These are phyloP conservation scores for Arthrobotrys conoides DNA, from an alignment of 2,329 filamentous ascomycete genomes.

Conservation along the genomic window DNA sequence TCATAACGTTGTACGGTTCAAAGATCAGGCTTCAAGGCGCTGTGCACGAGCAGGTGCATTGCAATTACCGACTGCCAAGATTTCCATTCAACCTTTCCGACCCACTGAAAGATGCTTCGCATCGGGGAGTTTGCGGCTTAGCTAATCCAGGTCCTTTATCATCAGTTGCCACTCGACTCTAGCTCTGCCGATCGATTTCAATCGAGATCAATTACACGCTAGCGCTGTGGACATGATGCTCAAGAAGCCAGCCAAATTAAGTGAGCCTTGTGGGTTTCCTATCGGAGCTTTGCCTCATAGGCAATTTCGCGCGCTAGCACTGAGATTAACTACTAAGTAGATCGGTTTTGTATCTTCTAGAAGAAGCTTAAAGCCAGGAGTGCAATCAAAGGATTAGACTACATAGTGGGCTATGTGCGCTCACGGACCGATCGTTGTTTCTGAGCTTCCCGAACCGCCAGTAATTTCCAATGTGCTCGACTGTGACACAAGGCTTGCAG, in stretches of 20 bases:
- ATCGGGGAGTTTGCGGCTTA: constrained; percentile 2
- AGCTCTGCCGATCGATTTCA: neutral
- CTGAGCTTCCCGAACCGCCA: too few relatives aligned
- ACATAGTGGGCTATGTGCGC: neutral
- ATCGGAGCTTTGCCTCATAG: neutral
- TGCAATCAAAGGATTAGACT: too few relatives aligned
- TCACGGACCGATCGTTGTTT: neutral
- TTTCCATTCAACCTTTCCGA: neutral
- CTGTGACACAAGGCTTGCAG: neutral
- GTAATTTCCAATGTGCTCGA: neutral
- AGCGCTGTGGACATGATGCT: too few relatives aligned
- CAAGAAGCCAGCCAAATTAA: too few relatives aligned
- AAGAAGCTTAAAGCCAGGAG: too few relatives aligned
- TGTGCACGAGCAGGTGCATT: neutral
- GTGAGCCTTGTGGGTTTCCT: constrained; percentile 7
- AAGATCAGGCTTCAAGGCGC: neutral
- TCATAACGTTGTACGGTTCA: constrained; percentile 2
- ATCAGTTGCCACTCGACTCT: neutral
- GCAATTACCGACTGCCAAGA: neutral
- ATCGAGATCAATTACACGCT: neutral
- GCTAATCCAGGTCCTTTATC: neutral
- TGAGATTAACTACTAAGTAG: too few relatives aligned
- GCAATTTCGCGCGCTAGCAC: too few relatives aligned
- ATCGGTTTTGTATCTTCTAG: too few relatives aligned
- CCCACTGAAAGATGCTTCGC: neutral